Conservation (phyloP, 441 rosid species). For the Metrosideros polymorpha region DNA sequence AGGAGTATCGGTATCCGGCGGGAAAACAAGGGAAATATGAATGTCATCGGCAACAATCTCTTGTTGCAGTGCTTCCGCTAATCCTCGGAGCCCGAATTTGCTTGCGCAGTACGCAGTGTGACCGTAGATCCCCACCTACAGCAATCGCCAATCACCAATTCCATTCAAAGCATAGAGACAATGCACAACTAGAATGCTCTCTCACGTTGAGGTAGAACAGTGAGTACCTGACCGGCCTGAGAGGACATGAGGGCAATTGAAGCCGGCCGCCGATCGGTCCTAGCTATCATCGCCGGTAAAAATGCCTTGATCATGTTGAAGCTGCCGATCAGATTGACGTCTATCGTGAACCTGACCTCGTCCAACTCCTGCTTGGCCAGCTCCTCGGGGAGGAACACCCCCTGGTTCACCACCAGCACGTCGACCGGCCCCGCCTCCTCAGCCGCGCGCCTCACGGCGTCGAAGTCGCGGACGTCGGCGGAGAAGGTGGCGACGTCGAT, state of each 20-base stretch:
- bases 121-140: conserved; percentile 88
- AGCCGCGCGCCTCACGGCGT: background rate
- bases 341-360: conserved; percentile 65
- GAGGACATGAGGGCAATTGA: conserved; percentile 81
- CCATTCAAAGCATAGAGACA: background rate
- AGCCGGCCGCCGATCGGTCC: conserved; percentile 38
- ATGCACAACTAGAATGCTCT: background rate
- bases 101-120: conserved; percentile 83
- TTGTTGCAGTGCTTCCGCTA: conserved; percentile 96
- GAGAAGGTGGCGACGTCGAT: background rate
- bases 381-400: conserved; percentile 14
- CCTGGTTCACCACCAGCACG: background rate
- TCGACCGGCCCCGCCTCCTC: background rate
- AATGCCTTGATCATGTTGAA: conserved; percentile 83
- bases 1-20: conserved; percentile 86
- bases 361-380: conserved; percentile 58
- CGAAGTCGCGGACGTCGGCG: background rate
- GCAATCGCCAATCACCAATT: background rate
- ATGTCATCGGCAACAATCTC: conserved; percentile 75
- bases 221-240: conserved; percentile 77
- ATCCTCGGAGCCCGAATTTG: conserved; percentile 87
- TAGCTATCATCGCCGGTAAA: conserved; percentile 59
- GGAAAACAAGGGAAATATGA: conserved; percentile 71
- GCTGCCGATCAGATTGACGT: conserved; percentile 78
- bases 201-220: background rate